Evolutionary conservation across 2,329 filamentous ascomycete genomes (phyloP).

Genomic region (Fusarium tricinctum): DNA sequence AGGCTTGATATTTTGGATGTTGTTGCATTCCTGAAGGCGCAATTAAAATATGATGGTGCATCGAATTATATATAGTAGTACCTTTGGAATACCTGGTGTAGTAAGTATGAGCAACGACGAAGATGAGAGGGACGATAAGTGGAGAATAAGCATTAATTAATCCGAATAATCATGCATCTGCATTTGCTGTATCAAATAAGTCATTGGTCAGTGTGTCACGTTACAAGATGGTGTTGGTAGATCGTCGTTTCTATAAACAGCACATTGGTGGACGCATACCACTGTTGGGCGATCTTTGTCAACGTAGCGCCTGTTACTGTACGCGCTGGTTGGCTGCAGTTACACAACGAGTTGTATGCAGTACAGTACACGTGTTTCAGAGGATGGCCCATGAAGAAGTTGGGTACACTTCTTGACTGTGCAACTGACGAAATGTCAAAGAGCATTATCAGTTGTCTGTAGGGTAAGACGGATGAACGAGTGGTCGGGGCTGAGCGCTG

Average conservation of each 20-base stretch:
- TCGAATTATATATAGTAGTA: conserved; percentile 29
- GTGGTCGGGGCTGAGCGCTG: neutral
- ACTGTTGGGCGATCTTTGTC: conserved; percentile 21
- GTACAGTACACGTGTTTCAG: conserved; percentile 25
- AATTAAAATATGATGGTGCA: conserved; percentile 28
- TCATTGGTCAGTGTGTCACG: conserved; percentile 7
- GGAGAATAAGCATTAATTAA: conserved; percentile 12
- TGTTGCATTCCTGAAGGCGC: conserved; percentile 34
- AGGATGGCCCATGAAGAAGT: neutral
- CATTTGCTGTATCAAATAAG: conserved; percentile 1
- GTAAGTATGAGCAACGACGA: conserved; percentile 29
- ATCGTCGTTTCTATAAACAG: conserved; percentile 39
- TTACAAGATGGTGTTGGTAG: conserved; percentile 3
- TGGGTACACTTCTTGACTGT: conserved; percentile 1
- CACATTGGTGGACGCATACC: conserved; percentile 16
- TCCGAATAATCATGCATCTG: conserved; percentile 13
- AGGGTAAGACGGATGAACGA: conserved; percentile 6
- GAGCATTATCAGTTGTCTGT: conserved; percentile 1
- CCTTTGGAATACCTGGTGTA: conserved; percentile 22
- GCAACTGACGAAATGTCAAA: neutral
- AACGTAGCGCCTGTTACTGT: neutral
- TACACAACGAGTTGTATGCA: conserved; percentile 9
- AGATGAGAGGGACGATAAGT: conserved; percentile 1
- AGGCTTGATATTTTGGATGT: conserved; percentile 34
- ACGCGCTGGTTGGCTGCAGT: conserved; percentile 7